These are phyloP conservation scores for Aspergillus phoenicis DNA, from an alignment of 2,329 filamentous ascomycete genomes.

Conservation along the genomic window DNA sequence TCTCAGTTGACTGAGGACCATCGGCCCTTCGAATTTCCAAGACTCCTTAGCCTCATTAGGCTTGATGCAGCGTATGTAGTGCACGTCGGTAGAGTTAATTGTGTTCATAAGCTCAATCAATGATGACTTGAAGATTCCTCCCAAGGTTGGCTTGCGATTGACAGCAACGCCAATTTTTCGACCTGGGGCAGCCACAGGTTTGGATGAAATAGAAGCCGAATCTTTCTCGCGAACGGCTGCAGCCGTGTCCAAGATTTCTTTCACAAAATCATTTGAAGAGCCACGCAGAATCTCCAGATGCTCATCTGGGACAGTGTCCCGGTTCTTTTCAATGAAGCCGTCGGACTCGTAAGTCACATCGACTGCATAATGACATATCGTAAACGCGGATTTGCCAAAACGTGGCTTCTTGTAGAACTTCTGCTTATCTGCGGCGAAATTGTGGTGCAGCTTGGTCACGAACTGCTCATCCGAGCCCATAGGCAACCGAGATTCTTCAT, in stretches of 20 bases:
- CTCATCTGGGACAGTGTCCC: conserved; percentile 97
- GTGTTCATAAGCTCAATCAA: conserved; percentile 97
- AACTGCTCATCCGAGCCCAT: conserved; percentile 98
- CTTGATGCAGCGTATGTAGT: conserved; percentile 99
- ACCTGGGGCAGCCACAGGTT: conserved; percentile 69
- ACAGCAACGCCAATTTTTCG: conserved; percentile 89
- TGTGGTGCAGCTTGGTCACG: conserved; percentile 92
- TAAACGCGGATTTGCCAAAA: conserved; percentile 96
- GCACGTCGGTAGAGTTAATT: conserved; percentile 96
- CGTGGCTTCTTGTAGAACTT: conserved; percentile 98
- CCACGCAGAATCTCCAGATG: conserved; percentile 90
- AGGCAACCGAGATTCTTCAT: conserved; percentile 93
- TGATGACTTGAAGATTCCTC: conserved; percentile 98
- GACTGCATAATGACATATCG: conserved; percentile 95
- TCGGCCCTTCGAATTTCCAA: conserved; percentile 98
- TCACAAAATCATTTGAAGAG: conserved; percentile 82
- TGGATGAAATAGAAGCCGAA: conserved; percentile 66
- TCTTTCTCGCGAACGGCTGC: conserved; percentile 90
- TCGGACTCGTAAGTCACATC: conserved; percentile 99
- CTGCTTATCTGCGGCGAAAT: conserved; percentile 87
- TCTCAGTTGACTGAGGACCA: conserved; percentile 95
- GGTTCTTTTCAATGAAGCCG: conserved; percentile 99
- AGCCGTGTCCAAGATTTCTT: conserved; percentile 80
- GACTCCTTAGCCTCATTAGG: conserved; percentile 95
- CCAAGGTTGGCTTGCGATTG: conserved; percentile 93